phyloP scores from a whole-genome alignment of 768 basidiomycete species.

The Mycena crocata region DNA sequence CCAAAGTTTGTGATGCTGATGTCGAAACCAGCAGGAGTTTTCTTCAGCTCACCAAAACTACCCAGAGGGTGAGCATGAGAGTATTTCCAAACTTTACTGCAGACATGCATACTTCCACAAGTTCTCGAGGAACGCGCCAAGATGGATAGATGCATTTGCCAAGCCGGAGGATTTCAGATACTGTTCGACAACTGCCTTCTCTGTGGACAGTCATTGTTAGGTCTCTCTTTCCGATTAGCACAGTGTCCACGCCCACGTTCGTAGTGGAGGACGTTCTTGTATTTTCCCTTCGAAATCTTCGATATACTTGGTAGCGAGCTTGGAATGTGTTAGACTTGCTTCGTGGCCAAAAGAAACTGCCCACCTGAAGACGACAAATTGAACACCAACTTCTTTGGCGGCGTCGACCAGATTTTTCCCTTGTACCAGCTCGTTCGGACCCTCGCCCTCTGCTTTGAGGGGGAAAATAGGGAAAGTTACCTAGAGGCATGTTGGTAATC shows the following conservation, averaged over 20 bases:
- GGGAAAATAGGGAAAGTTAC: not conserved
- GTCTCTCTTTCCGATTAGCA: not conserved
- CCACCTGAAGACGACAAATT: constrained; percentile 12
- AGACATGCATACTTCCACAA: not conserved
- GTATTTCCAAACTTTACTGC: not conserved
- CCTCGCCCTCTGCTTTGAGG: not conserved
- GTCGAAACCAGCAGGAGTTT: not conserved
- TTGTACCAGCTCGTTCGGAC: not conserved
- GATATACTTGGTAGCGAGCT: not conserved
- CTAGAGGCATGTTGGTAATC: not conserved
- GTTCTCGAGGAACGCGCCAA: not conserved
- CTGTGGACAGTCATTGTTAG: not conserved
- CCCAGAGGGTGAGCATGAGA: too few species aligned
- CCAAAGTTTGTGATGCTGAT: not conserved
- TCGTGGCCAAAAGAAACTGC: not conserved
- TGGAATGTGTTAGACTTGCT: not conserved
- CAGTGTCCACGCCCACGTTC: not conserved
- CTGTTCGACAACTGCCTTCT: not conserved
- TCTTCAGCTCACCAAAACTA: not conserved
- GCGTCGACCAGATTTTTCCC: constrained; percentile 21
- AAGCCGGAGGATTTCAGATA: constrained; percentile 2
- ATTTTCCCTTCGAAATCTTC: not conserved
- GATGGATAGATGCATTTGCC: not conserved
- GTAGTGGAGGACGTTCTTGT: not conserved
- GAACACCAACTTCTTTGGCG: constrained; percentile 15